These are phyloP conservation scores for Fulvia fulva DNA, from an alignment of 2,329 filamentous ascomycete species.

Conservation along the genomic window DNA sequence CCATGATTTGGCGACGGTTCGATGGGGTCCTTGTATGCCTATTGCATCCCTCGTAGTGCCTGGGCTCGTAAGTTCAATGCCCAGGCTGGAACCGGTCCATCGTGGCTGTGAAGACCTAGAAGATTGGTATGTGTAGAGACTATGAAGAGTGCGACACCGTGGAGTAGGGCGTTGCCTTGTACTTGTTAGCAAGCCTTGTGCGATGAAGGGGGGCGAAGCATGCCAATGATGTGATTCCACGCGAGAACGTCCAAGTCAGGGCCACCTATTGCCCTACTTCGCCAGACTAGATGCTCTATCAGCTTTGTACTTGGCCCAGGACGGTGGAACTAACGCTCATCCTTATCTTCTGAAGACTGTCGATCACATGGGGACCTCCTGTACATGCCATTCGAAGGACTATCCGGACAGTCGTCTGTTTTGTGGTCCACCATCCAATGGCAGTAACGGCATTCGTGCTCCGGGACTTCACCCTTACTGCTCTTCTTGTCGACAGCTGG, in stretches of 20 bases:
- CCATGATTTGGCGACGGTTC: not conserved
- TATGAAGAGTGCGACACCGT: not conserved
- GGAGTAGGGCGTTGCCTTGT: not conserved
- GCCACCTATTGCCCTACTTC: not conserved
- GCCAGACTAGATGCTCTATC: not conserved
- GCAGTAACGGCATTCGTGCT: not conserved
- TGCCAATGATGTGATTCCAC: not conserved
- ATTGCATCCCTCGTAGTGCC: not conserved
- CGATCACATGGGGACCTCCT: not conserved
- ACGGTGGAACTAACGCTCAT: not conserved
- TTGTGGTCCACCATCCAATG: not conserved
- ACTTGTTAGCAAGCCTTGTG: not conserved
- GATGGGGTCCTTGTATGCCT: not conserved
- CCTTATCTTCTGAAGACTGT: not conserved
- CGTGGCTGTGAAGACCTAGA: not conserved
- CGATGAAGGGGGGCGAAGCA: not conserved
- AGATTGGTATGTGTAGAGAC: not conserved
- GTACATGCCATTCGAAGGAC: not conserved
- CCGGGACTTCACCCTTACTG: not conserved
- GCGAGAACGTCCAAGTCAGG: not conserved
- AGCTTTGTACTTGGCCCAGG: not conserved
- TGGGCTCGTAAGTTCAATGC: not conserved
- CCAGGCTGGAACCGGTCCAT: not conserved
- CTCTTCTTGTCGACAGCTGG: not conserved
- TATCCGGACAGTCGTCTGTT: not conserved